phyloP scores from a whole-genome alignment of 495 filamentous ascomycete genomes.

The Durotheca rogersii region DNA sequence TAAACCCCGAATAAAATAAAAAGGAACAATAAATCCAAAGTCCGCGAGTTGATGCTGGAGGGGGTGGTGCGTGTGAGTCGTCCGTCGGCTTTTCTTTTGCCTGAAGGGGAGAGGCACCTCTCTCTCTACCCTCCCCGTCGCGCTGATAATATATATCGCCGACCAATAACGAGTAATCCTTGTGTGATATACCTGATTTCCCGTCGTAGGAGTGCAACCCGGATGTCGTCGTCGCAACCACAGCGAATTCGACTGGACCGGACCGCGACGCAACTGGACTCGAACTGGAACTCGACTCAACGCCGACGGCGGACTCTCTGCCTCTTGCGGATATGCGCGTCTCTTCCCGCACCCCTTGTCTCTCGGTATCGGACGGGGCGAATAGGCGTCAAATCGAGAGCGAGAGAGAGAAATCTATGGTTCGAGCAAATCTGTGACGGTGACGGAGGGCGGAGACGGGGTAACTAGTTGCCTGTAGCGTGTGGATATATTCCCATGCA shows the following conservation, averaged over 20 bases:
- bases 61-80: too few relatives aligned
- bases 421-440: too few relatives aligned
- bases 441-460: too few relatives aligned
- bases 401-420: conserved; percentile 1
- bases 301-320: too few relatives aligned
- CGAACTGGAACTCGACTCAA: conserved; percentile 19
- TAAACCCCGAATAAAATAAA: too few relatives aligned
- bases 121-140: conserved; percentile 20
- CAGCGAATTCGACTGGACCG: conserved; percentile 1
- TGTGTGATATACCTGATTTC: conserved; percentile 10
- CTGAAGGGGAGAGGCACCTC: conserved; percentile 18
- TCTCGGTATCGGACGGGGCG: conserved; percentile 3
- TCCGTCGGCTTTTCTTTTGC: conserved; percentile 28
- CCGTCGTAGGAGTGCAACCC: conserved; percentile 8
- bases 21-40: too few relatives aligned
- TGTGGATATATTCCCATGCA: conserved; percentile 25
- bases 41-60: too few relatives aligned
- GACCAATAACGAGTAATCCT: conserved; percentile 21
- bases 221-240: conserved; percentile 17
- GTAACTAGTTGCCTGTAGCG: conserved; percentile 13
- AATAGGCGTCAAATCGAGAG: conserved; percentile 14
- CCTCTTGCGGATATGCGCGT: conserved; percentile 14
- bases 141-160: conserved; percentile 8
- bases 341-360: conserved; percentile 8
- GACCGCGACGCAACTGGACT: conserved; percentile 3